phyloP scores from a whole-genome alignment of 495 filamentous ascomycete species.

The Friedmanniomyces endolithicus region DNA sequence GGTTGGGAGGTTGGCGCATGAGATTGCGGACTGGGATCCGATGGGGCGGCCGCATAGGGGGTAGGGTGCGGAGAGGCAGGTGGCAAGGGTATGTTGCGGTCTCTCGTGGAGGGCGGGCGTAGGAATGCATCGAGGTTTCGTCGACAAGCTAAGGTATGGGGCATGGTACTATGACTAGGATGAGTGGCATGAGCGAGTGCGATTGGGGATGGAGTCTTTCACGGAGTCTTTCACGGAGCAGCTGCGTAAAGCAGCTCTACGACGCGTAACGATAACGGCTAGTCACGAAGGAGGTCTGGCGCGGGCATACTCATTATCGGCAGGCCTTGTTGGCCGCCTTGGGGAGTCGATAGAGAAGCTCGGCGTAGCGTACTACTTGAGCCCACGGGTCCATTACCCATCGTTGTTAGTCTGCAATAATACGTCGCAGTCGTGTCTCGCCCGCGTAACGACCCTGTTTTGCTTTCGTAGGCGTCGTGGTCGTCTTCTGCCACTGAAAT shows the following conservation, averaged over 20 bases:
- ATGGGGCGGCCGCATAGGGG: slow-evolving; percentile 9
- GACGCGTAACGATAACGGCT: not conserved
- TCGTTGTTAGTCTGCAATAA: not conserved
- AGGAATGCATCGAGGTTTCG: too few species aligned
- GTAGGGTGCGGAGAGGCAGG: not conserved
- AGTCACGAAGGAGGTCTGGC: not conserved
- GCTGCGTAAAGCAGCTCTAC: not conserved
- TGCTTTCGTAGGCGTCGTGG: too few species aligned
- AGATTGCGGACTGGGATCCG: slow-evolving; percentile 15
- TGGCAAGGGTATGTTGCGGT: not conserved
- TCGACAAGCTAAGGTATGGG: too few species aligned
- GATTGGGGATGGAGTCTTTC: not conserved
- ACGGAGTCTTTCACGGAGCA: not conserved
- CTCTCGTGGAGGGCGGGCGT: too few species aligned
- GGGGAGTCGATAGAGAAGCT: not conserved
- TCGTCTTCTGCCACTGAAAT: too few species aligned
- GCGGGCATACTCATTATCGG: not conserved
- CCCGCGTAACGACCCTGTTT: too few species aligned
- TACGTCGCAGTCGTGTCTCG: too few species aligned
- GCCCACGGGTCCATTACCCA: not conserved
- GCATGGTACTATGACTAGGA: too few species aligned
- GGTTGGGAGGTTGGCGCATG: slow-evolving; percentile 4
- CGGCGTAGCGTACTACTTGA: not conserved
- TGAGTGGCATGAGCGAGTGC: not conserved
- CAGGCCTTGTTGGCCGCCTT: not conserved